phyloP scores from a whole-genome alignment of 2,329 filamentous ascomycete species.

The Talaromyces sp. region DNA sequence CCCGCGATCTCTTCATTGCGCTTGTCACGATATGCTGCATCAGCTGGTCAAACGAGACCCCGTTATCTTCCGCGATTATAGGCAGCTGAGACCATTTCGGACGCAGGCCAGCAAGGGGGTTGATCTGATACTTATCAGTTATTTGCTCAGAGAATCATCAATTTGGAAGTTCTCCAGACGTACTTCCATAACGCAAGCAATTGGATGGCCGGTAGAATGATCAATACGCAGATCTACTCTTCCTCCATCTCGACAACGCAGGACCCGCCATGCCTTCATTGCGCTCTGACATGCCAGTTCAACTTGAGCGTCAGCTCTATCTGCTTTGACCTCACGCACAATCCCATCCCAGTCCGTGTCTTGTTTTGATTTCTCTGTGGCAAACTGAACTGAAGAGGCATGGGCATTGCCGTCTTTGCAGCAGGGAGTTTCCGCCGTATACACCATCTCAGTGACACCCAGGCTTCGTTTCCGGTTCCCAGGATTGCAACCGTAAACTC shows the following conservation, averaged over 20 bases:
- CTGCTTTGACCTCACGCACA: neutral
- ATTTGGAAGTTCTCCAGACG: no score
- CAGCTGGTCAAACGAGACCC: neutral
- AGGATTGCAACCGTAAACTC: slow-evolving; percentile 20
- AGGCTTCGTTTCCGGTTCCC: slow-evolving; percentile 13
- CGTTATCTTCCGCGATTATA: neutral
- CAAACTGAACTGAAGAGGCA: no score
- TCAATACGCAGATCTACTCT: slow-evolving; percentile 16
- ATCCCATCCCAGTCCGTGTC: neutral
- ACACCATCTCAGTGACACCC: slow-evolving; percentile 11
- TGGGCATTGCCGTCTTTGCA: no score
- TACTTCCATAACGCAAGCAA: slow-evolving; percentile 11
- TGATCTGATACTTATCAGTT: neutral
- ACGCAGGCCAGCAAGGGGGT: neutral
- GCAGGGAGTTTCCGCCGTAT: slow-evolving; percentile 8
- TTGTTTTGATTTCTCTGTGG: neutral
- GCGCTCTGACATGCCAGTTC: slow-evolving; percentile 9
- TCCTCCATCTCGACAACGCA: slow-evolving; percentile 15
- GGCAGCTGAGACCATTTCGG: neutral
- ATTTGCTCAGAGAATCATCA: neutral
- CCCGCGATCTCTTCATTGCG: neutral
- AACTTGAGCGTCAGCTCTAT: slow-evolving; percentile 9
- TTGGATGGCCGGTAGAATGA: neutral
- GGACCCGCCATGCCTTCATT: slow-evolving; percentile 10
- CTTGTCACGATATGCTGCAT: neutral